Conservation (phyloP, 2,329 filamentous ascomycete species). For the Aspergillus fumigatiaffinis region DNA sequence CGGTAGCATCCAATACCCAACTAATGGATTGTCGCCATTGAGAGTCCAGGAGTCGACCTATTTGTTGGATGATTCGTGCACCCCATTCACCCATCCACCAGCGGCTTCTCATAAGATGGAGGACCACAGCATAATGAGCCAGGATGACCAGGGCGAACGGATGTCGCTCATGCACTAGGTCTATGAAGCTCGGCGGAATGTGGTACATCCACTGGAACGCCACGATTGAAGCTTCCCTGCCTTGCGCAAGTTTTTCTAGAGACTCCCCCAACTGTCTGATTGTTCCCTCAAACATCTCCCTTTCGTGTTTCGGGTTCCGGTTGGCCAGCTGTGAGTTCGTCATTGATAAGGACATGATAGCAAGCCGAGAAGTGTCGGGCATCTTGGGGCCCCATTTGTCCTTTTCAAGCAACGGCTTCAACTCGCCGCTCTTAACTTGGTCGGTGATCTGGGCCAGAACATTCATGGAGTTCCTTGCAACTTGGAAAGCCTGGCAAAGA, state of each 20-base stretch:
- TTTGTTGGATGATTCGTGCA: conserved; percentile 61
- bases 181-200: conserved; percentile 57
- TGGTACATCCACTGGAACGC: conserved; percentile 59
- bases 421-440: conserved; percentile 22
- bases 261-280: conserved; percentile 25
- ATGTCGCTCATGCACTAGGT: conserved; percentile 33
- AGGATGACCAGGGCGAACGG: conserved; percentile 43
- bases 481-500: conserved; percentile 26
- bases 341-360: conserved; percentile 23
- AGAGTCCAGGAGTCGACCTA: conserved; percentile 33
- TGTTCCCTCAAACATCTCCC: conserved; percentile 21
- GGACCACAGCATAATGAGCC: conserved; percentile 43
- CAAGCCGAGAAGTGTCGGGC: conserved; percentile 32
- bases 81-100: conserved; percentile 71
- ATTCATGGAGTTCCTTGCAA: conserved; percentile 28
- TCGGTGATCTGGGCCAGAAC: conserved; percentile 21
- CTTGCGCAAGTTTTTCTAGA: conserved; percentile 27
- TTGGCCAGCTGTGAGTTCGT: conserved; percentile 21
- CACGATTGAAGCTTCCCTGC: conserved; percentile 26
- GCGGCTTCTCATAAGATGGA: conserved; percentile 58
- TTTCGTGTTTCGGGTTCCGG: conserved; percentile 23
- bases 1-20: conserved; percentile 34
- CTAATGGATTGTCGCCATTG: conserved; percentile 26
- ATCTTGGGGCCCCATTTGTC: conserved; percentile 23
- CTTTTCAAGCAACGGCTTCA: conserved; percentile 24